A percentile compares a stretch with the other conserved stretches of the same genome.
Conservation (phyloP, 2,329 filamentous ascomycete species). For the Microcyclosporella mali region DNA sequence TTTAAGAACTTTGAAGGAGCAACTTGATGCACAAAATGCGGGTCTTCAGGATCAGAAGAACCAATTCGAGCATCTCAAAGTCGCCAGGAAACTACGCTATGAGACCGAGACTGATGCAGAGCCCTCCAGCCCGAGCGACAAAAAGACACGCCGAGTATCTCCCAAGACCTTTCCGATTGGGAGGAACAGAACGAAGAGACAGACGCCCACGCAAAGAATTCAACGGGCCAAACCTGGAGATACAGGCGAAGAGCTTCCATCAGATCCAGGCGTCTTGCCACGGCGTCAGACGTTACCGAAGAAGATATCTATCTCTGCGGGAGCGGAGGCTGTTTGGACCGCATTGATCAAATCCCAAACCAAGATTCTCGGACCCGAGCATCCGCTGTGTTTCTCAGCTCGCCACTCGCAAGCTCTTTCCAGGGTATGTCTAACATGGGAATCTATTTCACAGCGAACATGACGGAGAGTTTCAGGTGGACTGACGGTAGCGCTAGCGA, state of each 20-base stretch:
- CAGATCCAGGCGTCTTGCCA: neutral
- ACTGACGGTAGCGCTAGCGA: too few relatives aligned
- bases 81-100: constrained; percentile 6
- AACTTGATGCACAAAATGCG: neutral
- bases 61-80: neutral
- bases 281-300: constrained; percentile 9
- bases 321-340: constrained; percentile 9
- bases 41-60: neutral
- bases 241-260: neutral
- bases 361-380: constrained; percentile 10
- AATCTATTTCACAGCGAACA: too few relatives aligned
- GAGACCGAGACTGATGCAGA: constrained; percentile 18
- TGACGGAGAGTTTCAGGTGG: too few relatives aligned
- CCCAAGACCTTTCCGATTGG: neutral
- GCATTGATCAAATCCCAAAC: constrained; percentile 4
- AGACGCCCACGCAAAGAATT: neutral
- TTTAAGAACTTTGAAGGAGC: constrained; percentile 1
- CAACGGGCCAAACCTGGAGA: neutral
- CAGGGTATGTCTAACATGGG: too few relatives aligned
- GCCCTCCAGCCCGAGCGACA: constrained; percentile 8
- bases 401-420: constrained; percentile 3
- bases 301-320: constrained; percentile 1
- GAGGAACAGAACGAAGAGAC: too few relatives aligned
- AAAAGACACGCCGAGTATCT: neutral
- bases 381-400: constrained; percentile 7